Base-by-base conservation (phyloP, 2,329 filamentous ascomycete genomes). In the Paramyrothecium sp. region DNA sequence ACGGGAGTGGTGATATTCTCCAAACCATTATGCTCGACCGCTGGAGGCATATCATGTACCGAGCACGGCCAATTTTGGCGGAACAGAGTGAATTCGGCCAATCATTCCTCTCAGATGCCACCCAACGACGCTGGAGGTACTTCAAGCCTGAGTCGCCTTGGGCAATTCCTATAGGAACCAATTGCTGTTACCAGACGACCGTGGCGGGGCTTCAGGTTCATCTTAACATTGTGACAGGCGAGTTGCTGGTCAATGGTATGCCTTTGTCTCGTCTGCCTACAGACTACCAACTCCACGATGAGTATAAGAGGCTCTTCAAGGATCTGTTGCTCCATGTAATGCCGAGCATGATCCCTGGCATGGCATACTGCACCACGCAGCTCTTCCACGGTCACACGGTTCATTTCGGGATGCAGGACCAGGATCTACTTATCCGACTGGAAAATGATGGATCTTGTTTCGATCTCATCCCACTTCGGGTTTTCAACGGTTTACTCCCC, bases 211-310 rank as follows among this genome's bases (percentile, higher is more conserved):
- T 30, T 10, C 26, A 30, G 13, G 72, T 82, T 3, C 75, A 80
- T 23, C 79, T 79, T 60, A 83, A 84, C 58, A 52, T 84, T 0
- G 60, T 88, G 2, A 79, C 73, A 0, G 83, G 79, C 0, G 71
- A 79, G 22, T 67, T 88, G 0, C 71, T 85, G 0, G 75, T 87
- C 1, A 74, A 85, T 56, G 83, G 83, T 0, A 47, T 69, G 1
- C 82, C 81, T 0, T 61, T 85, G 0, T 65, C 74, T 3, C 73
- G 78, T 2, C 70, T 86, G 0, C 83, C 83, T 0, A 3, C 12
- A 0, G 58, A 74, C 0, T 86, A 82, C 52, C 71, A 77, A 34
- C 8, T 16, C 0, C 71, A 82, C 54, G 8, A 61, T 0, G 68
- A 67, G 0, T 86, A 81, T 59, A 12, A 13, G 0, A 61, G 63